These are phyloP conservation scores for Didymella glomerata DNA, from an alignment of 2,329 filamentous ascomycete species.

Conservation along the genomic window DNA sequence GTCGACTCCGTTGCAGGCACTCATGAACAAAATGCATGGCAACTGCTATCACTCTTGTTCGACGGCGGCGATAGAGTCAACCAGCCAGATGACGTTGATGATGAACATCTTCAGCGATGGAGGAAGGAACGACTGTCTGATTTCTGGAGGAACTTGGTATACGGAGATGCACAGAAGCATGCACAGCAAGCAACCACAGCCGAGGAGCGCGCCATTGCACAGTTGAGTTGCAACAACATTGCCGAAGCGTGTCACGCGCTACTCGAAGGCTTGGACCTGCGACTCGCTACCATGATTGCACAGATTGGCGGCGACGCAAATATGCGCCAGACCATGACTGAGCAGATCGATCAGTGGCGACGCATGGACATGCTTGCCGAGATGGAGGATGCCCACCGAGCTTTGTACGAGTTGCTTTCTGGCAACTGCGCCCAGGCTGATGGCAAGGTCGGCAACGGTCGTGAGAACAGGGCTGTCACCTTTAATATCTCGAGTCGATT, in stretches of 20 bases:
- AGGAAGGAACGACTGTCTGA: constrained; percentile 70
- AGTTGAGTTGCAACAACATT: constrained; percentile 80
- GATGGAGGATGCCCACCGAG: constrained; percentile 82
- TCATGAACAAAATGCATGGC: constrained; percentile 82
- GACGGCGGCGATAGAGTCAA: constrained; percentile 61
- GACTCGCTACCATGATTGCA: constrained; percentile 83
- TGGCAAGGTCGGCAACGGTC: constrained; percentile 74
- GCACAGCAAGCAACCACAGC: constrained; percentile 67
- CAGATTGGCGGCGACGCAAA: constrained; percentile 79
- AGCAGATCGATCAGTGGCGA: constrained; percentile 86
- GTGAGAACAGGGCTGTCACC: constrained; percentile 80
- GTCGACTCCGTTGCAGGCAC: constrained; percentile 48
- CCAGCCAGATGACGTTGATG: constrained; percentile 50
- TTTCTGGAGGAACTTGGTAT: constrained; percentile 65
- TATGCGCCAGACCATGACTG: constrained; percentile 76
- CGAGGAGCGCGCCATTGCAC: constrained; percentile 85
- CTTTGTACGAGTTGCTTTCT: constrained; percentile 86
- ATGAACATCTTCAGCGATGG: constrained; percentile 52
- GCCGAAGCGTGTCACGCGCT: constrained; percentile 84
- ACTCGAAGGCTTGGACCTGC: constrained; percentile 77
- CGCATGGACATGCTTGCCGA: constrained; percentile 85
- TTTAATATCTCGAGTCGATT: constrained; percentile 88
- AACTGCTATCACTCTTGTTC: constrained; percentile 85
- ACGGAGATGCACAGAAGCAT: constrained; percentile 50
- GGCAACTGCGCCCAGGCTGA: constrained; percentile 87